phyloP scores from a whole-genome alignment of 2,329 filamentous ascomycete species.

The Botrytis aclada region DNA sequence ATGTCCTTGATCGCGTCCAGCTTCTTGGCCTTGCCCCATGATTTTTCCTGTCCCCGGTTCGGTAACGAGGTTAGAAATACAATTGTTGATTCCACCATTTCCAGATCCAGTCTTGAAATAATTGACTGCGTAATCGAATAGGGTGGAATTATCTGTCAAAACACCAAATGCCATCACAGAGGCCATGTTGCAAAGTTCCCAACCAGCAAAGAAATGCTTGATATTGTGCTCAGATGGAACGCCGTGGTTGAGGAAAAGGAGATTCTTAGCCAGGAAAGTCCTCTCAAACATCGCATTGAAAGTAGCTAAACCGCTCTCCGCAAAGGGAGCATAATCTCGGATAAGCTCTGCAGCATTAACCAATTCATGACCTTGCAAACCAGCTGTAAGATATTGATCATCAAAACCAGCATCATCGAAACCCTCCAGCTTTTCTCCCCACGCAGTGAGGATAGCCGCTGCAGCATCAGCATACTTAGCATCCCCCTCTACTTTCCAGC shows the following conservation, averaged over 20 bases:
- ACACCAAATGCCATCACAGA: background rate
- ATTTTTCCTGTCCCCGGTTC: background rate
- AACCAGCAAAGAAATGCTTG: background rate
- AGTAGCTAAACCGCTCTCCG: background rate
- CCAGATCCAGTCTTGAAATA: constrained; percentile 5
- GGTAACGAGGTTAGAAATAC: background rate
- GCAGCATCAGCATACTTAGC: constrained; percentile 1
- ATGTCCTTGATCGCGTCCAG: background rate
- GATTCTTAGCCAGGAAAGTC: background rate
- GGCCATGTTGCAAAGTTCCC: background rate
- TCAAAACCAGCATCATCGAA: background rate
- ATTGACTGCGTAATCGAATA: background rate
- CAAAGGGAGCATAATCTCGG: constrained; percentile 3
- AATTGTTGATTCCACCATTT: constrained; percentile 1
- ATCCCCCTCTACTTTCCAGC: background rate
- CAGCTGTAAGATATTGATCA: background rate
- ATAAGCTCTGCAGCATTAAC: background rate
- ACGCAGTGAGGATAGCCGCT: background rate
- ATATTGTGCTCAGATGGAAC: background rate
- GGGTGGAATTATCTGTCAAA: background rate
- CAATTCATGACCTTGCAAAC: background rate
- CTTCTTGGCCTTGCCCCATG: background rate
- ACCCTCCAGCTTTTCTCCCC: background rate
- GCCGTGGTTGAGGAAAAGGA: background rate
- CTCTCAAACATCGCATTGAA: background rate